Conservation (phyloP, 1,284 basidiomycete species). For the Spongiforma sp. region DNA sequence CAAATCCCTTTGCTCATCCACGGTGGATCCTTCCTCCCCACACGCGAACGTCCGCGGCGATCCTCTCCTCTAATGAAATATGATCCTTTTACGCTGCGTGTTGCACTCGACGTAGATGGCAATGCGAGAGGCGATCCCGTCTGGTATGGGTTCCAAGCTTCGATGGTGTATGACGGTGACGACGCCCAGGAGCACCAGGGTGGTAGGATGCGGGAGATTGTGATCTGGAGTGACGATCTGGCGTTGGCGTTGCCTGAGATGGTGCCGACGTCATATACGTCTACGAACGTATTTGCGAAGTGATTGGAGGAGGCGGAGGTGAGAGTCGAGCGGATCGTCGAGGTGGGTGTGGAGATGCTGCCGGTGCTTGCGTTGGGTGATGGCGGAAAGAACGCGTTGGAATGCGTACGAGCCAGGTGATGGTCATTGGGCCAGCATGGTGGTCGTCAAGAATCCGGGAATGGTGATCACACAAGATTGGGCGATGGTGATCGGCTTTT, state of each 20-base stretch:
- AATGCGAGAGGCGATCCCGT: slow-evolving; percentile 81
- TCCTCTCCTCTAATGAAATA: slow-evolving; percentile 83
- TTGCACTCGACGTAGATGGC: too few species aligned
- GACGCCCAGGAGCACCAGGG: slow-evolving; percentile 30
- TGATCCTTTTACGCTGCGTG: too few species aligned
- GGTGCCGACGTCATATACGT: too few species aligned
- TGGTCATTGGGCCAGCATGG: slow-evolving; percentile 65
- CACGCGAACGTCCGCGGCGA: too few species aligned
- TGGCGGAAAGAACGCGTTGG: slow-evolving; percentile 60
- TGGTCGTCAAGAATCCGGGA: slow-evolving; percentile 88
- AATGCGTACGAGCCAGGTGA: slow-evolving; percentile 32
- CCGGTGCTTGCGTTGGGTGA: slow-evolving; percentile 59
- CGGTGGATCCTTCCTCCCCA: slow-evolving; percentile 89
- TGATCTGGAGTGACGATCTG: slow-evolving; percentile 61
- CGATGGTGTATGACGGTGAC: slow-evolving; percentile 33
- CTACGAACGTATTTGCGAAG: too few species aligned
- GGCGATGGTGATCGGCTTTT: slow-evolving; percentile 40
- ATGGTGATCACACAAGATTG: too few species aligned
- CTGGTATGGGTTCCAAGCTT: slow-evolving; percentile 79
- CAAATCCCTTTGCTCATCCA: slow-evolving; percentile 83
- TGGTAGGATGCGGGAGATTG: too few species aligned
- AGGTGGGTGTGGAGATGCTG: slow-evolving; percentile 71
- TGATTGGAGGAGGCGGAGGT: too few species aligned
- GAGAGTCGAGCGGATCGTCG: slow-evolving; percentile 82
- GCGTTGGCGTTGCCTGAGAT: too few species aligned